A percentile compares a stretch with the other conserved stretches of the same genome.
Evolutionary conservation across 2,329 filamentous ascomycete genomes (phyloP).

Genomic region (Xylaria sp.): DNA sequence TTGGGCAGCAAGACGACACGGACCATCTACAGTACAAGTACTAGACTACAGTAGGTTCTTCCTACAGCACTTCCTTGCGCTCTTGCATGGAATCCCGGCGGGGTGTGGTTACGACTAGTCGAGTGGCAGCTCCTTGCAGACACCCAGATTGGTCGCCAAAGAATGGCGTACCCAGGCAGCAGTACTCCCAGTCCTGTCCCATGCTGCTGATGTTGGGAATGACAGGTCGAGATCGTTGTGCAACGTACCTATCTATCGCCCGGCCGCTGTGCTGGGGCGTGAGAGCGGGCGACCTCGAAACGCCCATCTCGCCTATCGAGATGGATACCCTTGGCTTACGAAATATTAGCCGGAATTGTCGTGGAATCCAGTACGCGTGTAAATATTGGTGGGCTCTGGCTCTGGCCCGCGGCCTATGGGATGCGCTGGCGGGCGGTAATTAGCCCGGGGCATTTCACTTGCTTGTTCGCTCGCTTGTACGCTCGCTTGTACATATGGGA

Average conservation of each 20-base stretch:
- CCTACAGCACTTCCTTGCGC: background rate
- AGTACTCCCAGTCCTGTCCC: no score
- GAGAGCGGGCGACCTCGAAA: background rate
- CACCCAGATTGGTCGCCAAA: no score
- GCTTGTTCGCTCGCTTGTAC: background rate
- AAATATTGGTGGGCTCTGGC: no score
- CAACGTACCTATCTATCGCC: no score
- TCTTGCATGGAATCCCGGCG: background rate
- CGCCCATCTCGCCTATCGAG: background rate
- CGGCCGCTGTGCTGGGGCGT: no score
- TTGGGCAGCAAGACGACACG: conserved; percentile 16
- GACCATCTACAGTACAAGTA: background rate
- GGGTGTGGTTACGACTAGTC: background rate
- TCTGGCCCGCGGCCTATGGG: background rate
- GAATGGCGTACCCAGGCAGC: no score
- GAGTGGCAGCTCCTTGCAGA: background rate
- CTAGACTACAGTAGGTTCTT: background rate
- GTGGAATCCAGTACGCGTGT: background rate
- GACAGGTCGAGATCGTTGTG: no score
- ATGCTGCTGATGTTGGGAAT: no score
- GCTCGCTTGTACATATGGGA: background rate
- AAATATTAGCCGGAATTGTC: background rate
- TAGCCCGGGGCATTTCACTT: background rate
- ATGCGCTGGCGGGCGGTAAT: background rate
- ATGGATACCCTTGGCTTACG: background rate